Evolutionary conservation across 139 green algal genomes (phyloP), one percentile per base, ranked within the genome.

Genomic region (Chlamydomonas sp.): DNA sequence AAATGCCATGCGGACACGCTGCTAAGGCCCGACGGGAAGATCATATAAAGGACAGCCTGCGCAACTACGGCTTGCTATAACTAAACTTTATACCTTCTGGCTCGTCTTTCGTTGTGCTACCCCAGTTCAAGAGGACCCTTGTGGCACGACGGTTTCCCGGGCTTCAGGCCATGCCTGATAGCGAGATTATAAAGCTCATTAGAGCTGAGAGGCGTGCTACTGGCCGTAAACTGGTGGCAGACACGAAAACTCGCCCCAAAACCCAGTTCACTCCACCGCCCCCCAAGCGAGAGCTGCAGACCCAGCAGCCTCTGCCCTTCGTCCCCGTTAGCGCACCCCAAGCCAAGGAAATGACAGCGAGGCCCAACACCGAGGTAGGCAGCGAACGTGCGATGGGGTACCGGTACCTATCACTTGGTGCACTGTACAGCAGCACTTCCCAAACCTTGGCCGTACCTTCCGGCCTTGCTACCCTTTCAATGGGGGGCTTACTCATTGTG

Each of bases 141-240:
- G 49, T 92, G 2, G 89, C 89, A 2, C 80, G 89, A 12, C 80
- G 89, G 3, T 92, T 92, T 61, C 89, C 89, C 49, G 89, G 89
- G 6, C 68, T 92, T 2, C 71, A 84, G 66, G 80, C 83, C 67
- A 73, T 92, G 76, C 57, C 1, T 10, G 85, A 92, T 2, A 80
- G 7, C 0, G 85, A 92, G 12, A 72, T 90, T 8, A 83, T 74
- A 20, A 15, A 15, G 3, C 75, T 92, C 5, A 90, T 92, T 58
- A n/a, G 78, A 0, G 89, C 89, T 7, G 89, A 92, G 71, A 75
- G 85, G 2, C 85, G 86, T 14, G 89, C 89, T 57, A 80, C 79
- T 9, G 89, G 89, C 7, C 73, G 85, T 1, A 86, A 84, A 67
- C 67, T 88, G 2, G 61, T 64, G 8, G 20, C 66, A 10, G 66